Percentiles rank a stretch among this genome's conserved stretches.
These are phyloP conservation scores for Warburgia ugandensis DNA, from an alignment of 164 flowering plant genomes.

Conservation along the genomic window DNA sequence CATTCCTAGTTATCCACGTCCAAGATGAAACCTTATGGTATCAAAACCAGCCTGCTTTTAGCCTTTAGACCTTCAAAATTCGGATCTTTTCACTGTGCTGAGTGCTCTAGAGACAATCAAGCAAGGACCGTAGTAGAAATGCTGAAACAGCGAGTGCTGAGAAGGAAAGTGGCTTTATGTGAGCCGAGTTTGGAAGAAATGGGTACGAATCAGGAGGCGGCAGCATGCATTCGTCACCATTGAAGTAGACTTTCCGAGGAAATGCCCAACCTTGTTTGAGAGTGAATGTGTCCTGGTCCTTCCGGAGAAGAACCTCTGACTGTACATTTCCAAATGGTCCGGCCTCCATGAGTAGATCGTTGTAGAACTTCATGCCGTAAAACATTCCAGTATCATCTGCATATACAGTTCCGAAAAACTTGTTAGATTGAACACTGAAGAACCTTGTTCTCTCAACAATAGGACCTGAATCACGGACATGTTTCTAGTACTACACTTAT, in stretches of 20 bases:
- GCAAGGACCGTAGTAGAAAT: conserved; percentile 15
- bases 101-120: conserved; percentile 2
- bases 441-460: no score
- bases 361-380: conserved; percentile 76
- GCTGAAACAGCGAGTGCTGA: conserved; percentile 17
- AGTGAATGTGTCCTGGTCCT: conserved; percentile 52
- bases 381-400: conserved; percentile 94
- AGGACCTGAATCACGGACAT: no score
- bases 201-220: conserved; percentile 81
- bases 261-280: conserved; percentile 82
- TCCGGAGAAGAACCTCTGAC: conserved; percentile 66
- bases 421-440: no score
- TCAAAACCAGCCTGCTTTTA: conserved; percentile 4
- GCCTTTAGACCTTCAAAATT: conserved; percentile 3
- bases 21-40: conserved; percentile 1
- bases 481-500: no score
- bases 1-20: not conserved
- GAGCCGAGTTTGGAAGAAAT: conserved; percentile 53
- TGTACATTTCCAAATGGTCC: conserved; percentile 72
- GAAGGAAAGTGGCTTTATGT: conserved; percentile 9
- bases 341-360: conserved; percentile 75
- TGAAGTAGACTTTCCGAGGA: conserved; percentile 74
- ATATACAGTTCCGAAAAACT: conserved; percentile 7
- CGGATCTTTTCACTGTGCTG: not conserved
- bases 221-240: conserved; percentile 78